phyloP scores from a whole-genome alignment of 345 rosid genomes.

The Melaleuca alternifolia region DNA sequence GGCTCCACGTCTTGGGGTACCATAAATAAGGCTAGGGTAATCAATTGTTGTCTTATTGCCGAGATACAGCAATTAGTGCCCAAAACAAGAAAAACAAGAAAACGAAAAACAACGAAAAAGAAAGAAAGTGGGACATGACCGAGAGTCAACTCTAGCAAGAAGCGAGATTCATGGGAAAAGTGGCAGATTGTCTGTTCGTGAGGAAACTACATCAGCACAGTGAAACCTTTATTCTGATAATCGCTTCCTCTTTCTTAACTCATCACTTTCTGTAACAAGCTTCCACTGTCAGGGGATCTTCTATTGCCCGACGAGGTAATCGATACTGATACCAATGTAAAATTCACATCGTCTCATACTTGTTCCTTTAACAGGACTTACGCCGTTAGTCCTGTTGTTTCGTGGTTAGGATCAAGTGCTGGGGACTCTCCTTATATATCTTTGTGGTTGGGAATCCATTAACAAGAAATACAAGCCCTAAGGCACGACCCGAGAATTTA shows the following conservation, averaged over 20 bases:
- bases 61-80: not conserved
- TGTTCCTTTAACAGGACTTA: no score
- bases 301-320: not conserved
- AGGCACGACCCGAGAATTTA: not conserved
- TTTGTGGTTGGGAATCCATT: not conserved
- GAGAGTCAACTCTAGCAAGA: not conserved
- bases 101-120: not conserved
- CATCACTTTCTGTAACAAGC: not conserved
- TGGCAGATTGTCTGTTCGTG: not conserved
- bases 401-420: not conserved
- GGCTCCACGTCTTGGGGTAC: not conserved
- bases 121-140: not conserved
- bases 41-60: not conserved
- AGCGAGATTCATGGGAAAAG: not conserved
- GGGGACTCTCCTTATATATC: not conserved
- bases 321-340: not conserved
- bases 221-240: not conserved
- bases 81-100: not conserved
- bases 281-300: not conserved
- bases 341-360: not conserved
- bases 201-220: not conserved
- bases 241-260: not conserved
- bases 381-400: not conserved
- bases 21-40: not conserved
- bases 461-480: not conserved